Base-by-base conservation (phyloP, 345 rosid genomes). In the Psidium friedrichsthalianum region DNA sequence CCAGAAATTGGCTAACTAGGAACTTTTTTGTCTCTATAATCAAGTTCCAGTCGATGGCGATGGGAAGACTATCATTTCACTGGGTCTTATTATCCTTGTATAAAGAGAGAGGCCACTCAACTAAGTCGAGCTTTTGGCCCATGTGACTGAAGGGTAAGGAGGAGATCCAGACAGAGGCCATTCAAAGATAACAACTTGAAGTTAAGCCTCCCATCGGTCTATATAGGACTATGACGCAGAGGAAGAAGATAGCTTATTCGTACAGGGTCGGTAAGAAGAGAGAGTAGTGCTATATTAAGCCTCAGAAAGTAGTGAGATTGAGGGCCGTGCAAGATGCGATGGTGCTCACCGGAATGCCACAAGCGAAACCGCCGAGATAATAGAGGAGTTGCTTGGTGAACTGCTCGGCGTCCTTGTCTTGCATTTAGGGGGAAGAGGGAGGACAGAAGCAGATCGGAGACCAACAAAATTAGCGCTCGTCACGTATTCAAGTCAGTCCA, bases 361-460 rank as follows among this genome's bases (percentile, higher is more conserved):
- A 95, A 88, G 99, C 98, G 87, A 97, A 97, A 78, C 53, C 95
- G 85, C 95, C 95, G 54, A 97, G 94, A 91, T 97, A 97, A 89
- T 97, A 97, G 29, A 94, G 58, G 69, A 97, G 91, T 88, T 97
- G 98, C 91, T 91, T 95, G 24, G 95, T 90, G 90, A 97, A 97
- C 87, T 97, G 99, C 78, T 95, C 96, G 88, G 94, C 93, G 89
- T 97, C 99, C 91, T 97, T 97, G 88, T 97, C 98, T 96, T 40
- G 88, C 80, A 32, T 58, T 22, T 47, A 85, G 25, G 78, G 36
- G 69, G 69, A 83, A 78, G 54, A 74, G 57, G 82, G 74, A 51
- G 42, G 44, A 69, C 78, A 69, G 24, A 69, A 69, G 78, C 78
- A 69, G 44, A 69, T 36, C 16, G 24, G 78, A 69, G 78, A 69